Evolutionary conservation across 2,329 filamentous ascomycete species (phyloP).

Genomic region (Alternaria sp.): DNA sequence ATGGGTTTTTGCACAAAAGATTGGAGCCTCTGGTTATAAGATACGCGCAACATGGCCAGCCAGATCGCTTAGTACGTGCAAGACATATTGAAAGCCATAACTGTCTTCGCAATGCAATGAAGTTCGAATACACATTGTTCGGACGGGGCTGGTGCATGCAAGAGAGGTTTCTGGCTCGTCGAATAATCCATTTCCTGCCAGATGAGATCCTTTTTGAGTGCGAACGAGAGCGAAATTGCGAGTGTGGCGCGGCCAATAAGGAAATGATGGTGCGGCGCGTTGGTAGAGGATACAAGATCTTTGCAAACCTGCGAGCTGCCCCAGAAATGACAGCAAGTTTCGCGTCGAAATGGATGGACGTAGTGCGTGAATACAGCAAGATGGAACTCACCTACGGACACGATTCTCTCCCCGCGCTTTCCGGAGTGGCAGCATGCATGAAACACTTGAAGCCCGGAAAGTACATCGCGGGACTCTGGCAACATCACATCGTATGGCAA

Average conservation of each 20-base stretch:
- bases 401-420: background rate
- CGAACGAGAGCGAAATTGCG: background rate
- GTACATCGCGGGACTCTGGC: background rate
- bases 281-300: rapidly evolving
- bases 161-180: background rate
- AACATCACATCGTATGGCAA: background rate
- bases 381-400: background rate
- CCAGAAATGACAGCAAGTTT: background rate
- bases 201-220: background rate
- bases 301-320: background rate
- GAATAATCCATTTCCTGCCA: background rate
- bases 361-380: background rate
- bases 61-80: background rate
- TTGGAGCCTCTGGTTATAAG: too few relatives aligned
- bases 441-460: background rate
- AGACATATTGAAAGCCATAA: background rate
- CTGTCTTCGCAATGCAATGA: too few relatives aligned
- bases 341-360: background rate
- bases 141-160: background rate
- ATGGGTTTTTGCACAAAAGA: background rate
- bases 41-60: too few relatives aligned
- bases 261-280: too few relatives aligned
- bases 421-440: background rate
- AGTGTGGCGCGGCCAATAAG: background rate
- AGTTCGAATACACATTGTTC: too few relatives aligned